phyloP scores from a whole-genome alignment of 176 grass and related monocot species.

The Cenchrus americanus region DNA sequence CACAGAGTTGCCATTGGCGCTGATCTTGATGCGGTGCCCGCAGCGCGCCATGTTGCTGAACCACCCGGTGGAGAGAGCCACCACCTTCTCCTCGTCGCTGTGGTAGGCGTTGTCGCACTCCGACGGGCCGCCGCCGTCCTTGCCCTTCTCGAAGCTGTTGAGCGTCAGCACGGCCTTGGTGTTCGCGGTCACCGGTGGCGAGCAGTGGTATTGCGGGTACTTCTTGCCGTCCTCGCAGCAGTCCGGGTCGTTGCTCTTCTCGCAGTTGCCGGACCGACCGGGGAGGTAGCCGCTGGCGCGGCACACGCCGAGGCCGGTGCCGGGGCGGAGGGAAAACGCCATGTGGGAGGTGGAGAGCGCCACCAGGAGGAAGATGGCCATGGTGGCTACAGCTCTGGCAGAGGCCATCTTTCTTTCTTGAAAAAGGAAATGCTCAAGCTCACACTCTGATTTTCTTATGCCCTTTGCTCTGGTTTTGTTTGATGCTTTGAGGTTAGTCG shows the following conservation, averaged over 20 bases:
- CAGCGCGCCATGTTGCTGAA: conserved; percentile 32
- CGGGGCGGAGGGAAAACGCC: conserved; percentile 26
- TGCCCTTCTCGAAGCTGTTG: conserved; percentile 12
- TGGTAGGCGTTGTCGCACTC: no score
- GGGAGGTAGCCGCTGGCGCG: conserved; percentile 56
- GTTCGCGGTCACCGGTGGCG: no score
- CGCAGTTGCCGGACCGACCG: conserved; percentile 42
- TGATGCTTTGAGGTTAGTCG: neutral
- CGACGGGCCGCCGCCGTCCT: neutral
- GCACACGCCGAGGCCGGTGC: conserved; percentile 18
- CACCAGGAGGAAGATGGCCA: conserved; percentile 23
- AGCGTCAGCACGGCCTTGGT: no score
- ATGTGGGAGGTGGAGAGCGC: conserved; percentile 39
- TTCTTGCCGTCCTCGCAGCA: conserved; percentile 45
- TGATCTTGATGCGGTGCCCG: conserved; percentile 40
- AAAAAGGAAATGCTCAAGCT: neutral
- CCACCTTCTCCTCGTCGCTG: no score
- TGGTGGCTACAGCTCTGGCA: neutral
- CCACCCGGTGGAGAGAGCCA: conserved; percentile 13
- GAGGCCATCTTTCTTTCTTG: conserved; percentile 18
- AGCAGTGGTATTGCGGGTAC: no score
- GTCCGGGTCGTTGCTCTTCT: conserved; percentile 42
- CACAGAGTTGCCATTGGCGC: conserved; percentile 24
- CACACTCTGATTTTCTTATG: neutral
- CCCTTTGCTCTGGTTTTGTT: neutral